A percentile compares a stretch with the other conserved stretches of the same genome.
Conservation (phyloP, 1,284 basidiomycete species). For the Microbotryum intermedium region DNA sequence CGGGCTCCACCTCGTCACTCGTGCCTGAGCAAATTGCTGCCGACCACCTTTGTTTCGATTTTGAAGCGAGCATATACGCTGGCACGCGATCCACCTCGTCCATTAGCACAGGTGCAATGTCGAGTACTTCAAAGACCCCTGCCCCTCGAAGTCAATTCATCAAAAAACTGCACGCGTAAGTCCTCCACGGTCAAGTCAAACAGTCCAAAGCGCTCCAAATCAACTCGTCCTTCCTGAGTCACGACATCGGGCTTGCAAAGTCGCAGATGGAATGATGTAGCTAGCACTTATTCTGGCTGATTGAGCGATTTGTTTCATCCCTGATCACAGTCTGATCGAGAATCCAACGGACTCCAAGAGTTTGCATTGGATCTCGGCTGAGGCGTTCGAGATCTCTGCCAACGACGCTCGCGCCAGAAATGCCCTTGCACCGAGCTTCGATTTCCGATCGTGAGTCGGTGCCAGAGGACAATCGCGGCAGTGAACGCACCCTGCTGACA, state of each 20-base stretch:
- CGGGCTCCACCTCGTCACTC: too few species aligned
- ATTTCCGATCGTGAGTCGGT: slow-evolving; percentile 15
- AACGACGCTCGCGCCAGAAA: slow-evolving; percentile 15
- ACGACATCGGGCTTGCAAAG: not conserved
- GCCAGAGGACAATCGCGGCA: not conserved
- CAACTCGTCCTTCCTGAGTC: not conserved
- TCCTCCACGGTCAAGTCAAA: not conserved
- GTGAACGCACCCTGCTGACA: not conserved
- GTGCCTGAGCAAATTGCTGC: too few species aligned
- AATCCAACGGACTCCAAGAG: slow-evolving; percentile 6
- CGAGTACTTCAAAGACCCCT: not conserved
- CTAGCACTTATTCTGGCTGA: not conserved
- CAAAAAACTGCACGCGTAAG: slow-evolving; percentile 19
- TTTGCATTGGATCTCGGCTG: slow-evolving; percentile 12
- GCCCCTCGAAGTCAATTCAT: slow-evolving; percentile 15
- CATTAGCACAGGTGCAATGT: not conserved
- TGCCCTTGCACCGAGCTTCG: slow-evolving; percentile 17
- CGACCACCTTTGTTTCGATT: too few species aligned
- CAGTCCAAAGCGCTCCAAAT: not conserved
- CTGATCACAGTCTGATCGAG: slow-evolving; percentile 16
- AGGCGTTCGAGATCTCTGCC: slow-evolving; percentile 18
- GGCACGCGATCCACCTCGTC: not conserved
- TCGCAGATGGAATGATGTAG: not conserved
- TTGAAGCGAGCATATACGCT: too few species aligned
- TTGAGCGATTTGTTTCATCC: not conserved